Evolutionary conservation across 495 filamentous ascomycete species (phyloP).

Genomic region (Jackrogersella multiformis): DNA sequence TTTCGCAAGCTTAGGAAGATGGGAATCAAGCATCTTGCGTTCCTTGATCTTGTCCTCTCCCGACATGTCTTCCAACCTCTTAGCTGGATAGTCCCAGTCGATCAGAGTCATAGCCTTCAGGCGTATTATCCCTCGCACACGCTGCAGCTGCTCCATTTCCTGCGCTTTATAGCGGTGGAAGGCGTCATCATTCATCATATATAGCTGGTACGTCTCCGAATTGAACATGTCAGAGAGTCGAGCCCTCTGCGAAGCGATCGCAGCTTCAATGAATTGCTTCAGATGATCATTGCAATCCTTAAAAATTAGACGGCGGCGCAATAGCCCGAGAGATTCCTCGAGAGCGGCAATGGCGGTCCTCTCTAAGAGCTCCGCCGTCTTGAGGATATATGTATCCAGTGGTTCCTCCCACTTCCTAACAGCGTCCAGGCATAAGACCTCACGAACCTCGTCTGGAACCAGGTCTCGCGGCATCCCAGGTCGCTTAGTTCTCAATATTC

Average conservation of each 20-base stretch:
- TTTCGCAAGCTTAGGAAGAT: conserved; percentile 50
- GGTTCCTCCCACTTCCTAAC: conserved; percentile 50
- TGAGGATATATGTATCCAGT: conserved; percentile 46
- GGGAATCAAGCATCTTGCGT: conserved; percentile 35
- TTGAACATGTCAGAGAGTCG: conserved; percentile 49
- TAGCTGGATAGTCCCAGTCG: conserved; percentile 43
- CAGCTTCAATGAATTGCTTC: conserved; percentile 46
- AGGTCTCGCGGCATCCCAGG: conserved; percentile 56
- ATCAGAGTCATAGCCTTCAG: conserved; percentile 44
- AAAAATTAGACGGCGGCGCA: conserved; percentile 55
- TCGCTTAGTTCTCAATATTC: conserved; percentile 50
- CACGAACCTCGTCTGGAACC: conserved; percentile 53
- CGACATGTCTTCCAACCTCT: conserved; percentile 45
- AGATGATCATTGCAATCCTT: conserved; percentile 48
- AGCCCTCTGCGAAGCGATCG: conserved; percentile 35
- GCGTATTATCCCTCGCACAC: conserved; percentile 51
- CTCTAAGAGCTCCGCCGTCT: conserved; percentile 48
- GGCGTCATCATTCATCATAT: conserved; percentile 52
- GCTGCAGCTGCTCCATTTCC: conserved; percentile 46
- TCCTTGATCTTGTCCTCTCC: conserved; percentile 49
- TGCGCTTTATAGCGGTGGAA: conserved; percentile 49
- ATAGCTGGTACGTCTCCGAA: conserved; percentile 52
- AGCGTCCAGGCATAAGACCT: conserved; percentile 50
- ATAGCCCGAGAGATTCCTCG: conserved; percentile 45
- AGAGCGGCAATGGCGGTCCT: conserved; percentile 44